Conservation (phyloP, 2,329 filamentous ascomycete genomes). For the Aspergillus neoniger region DNA sequence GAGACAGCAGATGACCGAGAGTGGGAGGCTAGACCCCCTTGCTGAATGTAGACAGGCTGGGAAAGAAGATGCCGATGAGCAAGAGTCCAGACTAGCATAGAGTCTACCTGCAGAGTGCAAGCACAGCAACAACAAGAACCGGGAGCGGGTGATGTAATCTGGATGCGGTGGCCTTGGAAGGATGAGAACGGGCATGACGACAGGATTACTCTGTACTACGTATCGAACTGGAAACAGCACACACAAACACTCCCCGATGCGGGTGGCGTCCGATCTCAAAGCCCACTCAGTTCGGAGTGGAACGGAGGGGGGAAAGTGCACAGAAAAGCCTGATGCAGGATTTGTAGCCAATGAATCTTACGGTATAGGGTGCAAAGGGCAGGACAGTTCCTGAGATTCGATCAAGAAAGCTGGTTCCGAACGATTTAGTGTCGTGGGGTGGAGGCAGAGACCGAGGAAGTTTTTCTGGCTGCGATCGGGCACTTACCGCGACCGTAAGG, state of each 20-base stretch:
- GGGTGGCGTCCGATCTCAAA: neutral
- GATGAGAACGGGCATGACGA: neutral
- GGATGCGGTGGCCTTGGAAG: neutral
- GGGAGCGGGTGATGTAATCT: neutral
- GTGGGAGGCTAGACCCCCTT: slow-evolving; percentile 8
- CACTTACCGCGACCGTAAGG: neutral
- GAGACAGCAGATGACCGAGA: neutral
- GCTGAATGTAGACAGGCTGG: neutral
- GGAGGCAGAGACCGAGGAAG: neutral
- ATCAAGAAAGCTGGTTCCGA: neutral
- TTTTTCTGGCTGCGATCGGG: neutral
- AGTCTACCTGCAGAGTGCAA: neutral
- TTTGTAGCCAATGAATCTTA: neutral
- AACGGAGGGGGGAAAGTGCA: neutral
- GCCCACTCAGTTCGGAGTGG: neutral
- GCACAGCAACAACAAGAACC: neutral
- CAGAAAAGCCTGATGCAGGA: neutral
- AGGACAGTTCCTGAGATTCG: neutral
- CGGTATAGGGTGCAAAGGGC: neutral
- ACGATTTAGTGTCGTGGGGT: neutral
- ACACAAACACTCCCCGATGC: neutral
- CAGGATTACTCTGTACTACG: neutral
- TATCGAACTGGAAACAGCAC: neutral
- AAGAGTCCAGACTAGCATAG: neutral
- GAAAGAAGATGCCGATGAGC: neutral